These are phyloP conservation scores for Aquanectria penicillioides DNA, from an alignment of 2,329 filamentous ascomycete species.

Conservation along the genomic window DNA sequence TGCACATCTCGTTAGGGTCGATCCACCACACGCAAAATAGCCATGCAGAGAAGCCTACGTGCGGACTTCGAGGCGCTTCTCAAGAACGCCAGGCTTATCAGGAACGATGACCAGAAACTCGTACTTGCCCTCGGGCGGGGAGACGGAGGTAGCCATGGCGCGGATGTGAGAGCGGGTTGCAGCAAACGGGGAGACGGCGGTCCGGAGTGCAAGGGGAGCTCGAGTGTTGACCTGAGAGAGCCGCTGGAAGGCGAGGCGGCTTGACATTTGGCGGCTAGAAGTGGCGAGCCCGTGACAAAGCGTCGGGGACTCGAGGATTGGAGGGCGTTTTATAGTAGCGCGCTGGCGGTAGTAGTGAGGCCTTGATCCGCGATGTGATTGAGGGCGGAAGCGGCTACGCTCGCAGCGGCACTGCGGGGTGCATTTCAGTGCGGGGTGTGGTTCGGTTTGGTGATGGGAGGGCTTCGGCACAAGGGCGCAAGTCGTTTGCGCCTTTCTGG, in stretches of 20 bases:
- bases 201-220: conserved; percentile 2
- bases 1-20: conserved; percentile 28
- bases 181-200: conserved; percentile 2
- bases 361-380: too few species aligned
- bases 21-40: background rate
- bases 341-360: too few species aligned
- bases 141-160: conserved; percentile 44
- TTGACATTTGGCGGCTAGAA: conserved; percentile 5
- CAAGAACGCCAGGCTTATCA: conserved; percentile 68
- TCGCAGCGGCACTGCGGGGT: too few species aligned
- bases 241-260: conserved; percentile 15
- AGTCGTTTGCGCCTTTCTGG: conserved; percentile 8
- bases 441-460: too few species aligned
- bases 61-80: conserved; percentile 70
- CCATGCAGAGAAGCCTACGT: conserved; percentile 53
- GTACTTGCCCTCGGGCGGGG: conserved; percentile 49
- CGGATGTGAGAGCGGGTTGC: conserved; percentile 22
- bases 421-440: background rate
- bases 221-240: conserved; percentile 17
- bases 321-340: too few species aligned
- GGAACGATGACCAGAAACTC: conserved; percentile 78
- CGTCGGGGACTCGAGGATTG: background rate
- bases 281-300: background rate
- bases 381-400: too few species aligned
- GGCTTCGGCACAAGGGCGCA: background rate